A percentile compares a stretch with the other conserved stretches of the same genome.
Evolutionary conservation across 768 basidiomycete genomes (phyloP).

Genomic region (Leccinum sublutescens): DNA sequence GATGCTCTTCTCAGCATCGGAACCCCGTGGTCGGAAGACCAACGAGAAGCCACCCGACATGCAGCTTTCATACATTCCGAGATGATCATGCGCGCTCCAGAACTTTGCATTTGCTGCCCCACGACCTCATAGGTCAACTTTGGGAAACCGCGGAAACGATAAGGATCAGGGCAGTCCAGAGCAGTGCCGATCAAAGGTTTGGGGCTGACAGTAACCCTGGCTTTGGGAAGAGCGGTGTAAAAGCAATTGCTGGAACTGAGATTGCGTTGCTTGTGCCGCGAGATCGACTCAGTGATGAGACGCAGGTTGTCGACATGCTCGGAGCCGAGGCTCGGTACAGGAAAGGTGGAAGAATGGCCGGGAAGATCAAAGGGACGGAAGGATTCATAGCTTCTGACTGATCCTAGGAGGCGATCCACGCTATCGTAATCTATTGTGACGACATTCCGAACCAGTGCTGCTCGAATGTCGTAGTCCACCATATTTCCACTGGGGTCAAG

Average conservation of each 20-base stretch:
- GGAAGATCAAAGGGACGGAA: conserved; percentile 23
- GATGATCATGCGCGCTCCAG: conserved; percentile 57
- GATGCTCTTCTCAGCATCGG: conserved; percentile 62
- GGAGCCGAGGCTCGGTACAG: conserved; percentile 7
- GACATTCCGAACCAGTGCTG: conserved; percentile 74
- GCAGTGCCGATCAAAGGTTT: conserved; percentile 35
- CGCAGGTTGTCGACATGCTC: conserved; percentile 31
- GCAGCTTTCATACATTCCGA: conserved; percentile 83
- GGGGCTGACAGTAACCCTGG: conserved; percentile 28
- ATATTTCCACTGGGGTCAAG: conserved; percentile 63
- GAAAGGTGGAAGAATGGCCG: neutral
- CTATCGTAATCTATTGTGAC: conserved; percentile 60
- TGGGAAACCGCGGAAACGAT: conserved; percentile 50
- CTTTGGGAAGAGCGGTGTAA: conserved; percentile 24
- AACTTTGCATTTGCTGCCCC: conserved; percentile 20
- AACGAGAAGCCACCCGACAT: conserved; percentile 70
- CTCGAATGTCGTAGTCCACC: conserved; percentile 63
- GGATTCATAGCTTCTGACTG: conserved; percentile 6
- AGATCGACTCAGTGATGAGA: conserved; percentile 30
- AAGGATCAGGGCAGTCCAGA: conserved; percentile 27
- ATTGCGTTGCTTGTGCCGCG: conserved; percentile 24
- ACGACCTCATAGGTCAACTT: conserved; percentile 45
- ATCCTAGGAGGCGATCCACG: conserved; percentile 54
- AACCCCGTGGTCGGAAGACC: conserved; percentile 56
- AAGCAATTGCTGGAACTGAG: conserved; percentile 23